A percentile compares a stretch with the other conserved stretches of the same genome.
Conservation (phyloP, 163 green algal species). For the Trebouxia gelatinosa region DNA sequence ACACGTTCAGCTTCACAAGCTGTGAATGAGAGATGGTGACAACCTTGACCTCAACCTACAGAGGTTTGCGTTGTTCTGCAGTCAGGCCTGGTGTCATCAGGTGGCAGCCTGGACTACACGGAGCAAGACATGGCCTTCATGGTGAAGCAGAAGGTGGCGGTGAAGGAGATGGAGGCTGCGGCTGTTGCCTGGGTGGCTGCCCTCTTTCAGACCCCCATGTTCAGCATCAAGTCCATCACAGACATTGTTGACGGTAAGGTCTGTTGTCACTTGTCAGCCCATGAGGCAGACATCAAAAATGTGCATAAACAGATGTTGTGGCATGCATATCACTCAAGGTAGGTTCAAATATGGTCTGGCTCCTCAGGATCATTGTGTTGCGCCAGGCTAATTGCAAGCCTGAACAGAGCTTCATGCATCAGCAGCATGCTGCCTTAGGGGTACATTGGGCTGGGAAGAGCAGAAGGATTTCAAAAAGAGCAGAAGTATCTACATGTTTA, state of each 20-base stretch:
- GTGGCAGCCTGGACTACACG: conserved; percentile 92
- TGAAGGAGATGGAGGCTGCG: conserved; percentile 97
- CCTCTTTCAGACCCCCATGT: conserved; percentile 76
- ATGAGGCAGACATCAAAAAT: too few relatives aligned
- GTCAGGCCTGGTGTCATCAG: conserved; percentile 79
- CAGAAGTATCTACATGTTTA: too few relatives aligned
- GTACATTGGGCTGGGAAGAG: too few relatives aligned
- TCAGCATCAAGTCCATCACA: conserved; percentile 93
- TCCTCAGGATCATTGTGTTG: too few relatives aligned
- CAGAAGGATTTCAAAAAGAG: too few relatives aligned
- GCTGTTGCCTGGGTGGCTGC: conserved; percentile 75
- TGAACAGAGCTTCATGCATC: too few relatives aligned
- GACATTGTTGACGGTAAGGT: conserved; percentile 93
- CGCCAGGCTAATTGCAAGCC: too few relatives aligned
- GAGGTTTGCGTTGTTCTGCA: conserved; percentile 20
- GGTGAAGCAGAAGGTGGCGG: conserved; percentile 64
- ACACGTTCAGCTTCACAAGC: neutral
- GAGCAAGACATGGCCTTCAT: conserved; percentile 79
- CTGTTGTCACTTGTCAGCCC: neutral
- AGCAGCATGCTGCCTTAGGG: too few relatives aligned
- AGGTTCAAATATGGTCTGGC: too few relatives aligned
- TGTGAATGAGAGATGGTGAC: too few relatives aligned
- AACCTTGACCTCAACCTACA: neutral
- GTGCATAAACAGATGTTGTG: too few relatives aligned
- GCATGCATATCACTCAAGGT: too few relatives aligned